These are phyloP conservation scores for Arctium lappa DNA, from an alignment of 129 eudicot species.

Conservation along the genomic window DNA sequence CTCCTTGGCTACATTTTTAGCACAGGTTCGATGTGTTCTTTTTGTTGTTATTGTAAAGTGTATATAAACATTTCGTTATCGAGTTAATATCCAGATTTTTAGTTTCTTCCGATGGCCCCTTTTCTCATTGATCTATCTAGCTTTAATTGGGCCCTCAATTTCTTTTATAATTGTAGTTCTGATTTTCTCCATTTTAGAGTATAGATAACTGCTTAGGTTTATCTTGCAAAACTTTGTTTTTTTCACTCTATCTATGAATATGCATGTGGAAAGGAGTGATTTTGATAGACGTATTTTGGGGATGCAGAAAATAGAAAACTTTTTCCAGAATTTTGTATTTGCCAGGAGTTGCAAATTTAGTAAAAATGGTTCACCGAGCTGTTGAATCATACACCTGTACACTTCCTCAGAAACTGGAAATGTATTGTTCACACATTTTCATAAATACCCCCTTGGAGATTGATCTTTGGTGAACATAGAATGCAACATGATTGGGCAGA, in stretches of 20 bases:
- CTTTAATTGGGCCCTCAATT: neutral
- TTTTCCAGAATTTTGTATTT: neutral
- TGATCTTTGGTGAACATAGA: neutral
- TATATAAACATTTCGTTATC: neutral
- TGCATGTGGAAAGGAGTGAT: neutral
- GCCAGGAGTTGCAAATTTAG: neutral
- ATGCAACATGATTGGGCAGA: neutral
- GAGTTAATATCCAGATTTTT: neutral
- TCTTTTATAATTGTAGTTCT: neutral
- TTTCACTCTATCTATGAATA: neutral
- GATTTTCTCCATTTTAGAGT: neutral
- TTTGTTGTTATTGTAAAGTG: neutral
- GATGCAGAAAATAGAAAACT: neutral
- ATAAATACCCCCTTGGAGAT: neutral
- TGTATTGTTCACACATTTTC: neutral
- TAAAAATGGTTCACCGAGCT: neutral
- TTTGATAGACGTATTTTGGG: neutral
- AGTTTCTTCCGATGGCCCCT: neutral
- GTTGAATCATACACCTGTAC: neutral
- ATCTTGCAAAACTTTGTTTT: neutral
- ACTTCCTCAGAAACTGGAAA: neutral
- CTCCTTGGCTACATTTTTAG: slow-evolving; percentile 76
- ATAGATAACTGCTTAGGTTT: neutral
- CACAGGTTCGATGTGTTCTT: slow-evolving; percentile 50
- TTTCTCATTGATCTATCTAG: neutral